Conservation (phyloP, 2,329 filamentous ascomycete genomes). For the Pestalotiopsis sp. region DNA sequence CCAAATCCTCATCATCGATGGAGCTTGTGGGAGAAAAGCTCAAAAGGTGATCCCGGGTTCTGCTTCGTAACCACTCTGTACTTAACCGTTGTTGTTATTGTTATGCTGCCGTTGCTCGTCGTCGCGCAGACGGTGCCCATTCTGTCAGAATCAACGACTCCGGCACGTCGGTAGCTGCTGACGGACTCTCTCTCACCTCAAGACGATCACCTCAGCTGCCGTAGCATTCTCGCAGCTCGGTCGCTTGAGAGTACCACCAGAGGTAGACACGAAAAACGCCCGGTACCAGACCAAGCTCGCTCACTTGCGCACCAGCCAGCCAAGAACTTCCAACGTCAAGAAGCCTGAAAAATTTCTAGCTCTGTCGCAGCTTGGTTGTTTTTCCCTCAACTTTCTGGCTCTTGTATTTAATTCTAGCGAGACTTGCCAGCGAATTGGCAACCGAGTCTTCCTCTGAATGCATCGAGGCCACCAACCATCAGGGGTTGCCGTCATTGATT, state of each 20-base stretch:
- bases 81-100: neutral
- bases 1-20: constrained; percentile 8
- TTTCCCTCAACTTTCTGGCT: neutral
- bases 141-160: neutral
- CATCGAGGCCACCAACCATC: constrained; percentile 8
- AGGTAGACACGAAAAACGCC: neutral
- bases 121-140: neutral
- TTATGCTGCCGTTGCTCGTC: neutral
- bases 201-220: neutral
- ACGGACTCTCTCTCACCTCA: neutral
- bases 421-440: constrained; percentile 8
- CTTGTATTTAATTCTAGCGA: neutral
- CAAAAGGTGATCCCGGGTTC: neutral
- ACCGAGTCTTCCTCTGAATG: constrained; percentile 6
- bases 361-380: neutral
- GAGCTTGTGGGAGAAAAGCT: constrained; percentile 5
- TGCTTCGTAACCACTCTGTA: neutral
- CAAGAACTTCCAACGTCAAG: neutral
- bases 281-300: neutral
- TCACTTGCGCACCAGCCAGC: neutral
- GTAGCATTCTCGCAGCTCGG: neutral
- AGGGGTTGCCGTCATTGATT: constrained; percentile 10
- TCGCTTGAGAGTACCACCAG: neutral
- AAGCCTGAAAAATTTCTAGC: neutral
- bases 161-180: neutral